A percentile compares a stretch with the other conserved stretches of the same genome.
Evolutionary conservation across 1,284 basidiomycete species (phyloP).

Genomic region (Moesziomyces globuligerus): DNA sequence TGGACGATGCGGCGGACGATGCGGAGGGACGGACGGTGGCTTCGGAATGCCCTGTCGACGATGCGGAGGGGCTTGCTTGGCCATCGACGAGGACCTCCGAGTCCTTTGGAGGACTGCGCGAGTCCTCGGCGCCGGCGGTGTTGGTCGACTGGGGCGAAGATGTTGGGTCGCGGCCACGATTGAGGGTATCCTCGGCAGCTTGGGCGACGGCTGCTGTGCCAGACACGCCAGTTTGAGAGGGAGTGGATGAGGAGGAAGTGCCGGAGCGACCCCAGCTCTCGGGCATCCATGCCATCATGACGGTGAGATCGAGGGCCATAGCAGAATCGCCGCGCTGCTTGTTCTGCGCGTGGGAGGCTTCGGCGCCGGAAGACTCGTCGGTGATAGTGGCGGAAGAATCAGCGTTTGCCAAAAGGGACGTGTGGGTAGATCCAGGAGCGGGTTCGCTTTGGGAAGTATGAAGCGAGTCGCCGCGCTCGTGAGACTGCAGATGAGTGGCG

Average conservation of each 20-base stretch:
- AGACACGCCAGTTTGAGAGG: slow-evolving; percentile 2
- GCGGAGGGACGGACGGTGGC: slow-evolving; percentile 38
- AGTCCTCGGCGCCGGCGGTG: slow-evolving; percentile 7
- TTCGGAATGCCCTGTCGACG: slow-evolving; percentile 42
- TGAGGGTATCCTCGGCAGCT: slow-evolving; percentile 43
- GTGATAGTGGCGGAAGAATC: slow-evolving; percentile 16
- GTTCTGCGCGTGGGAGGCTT: neutral
- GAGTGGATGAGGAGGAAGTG: slow-evolving; percentile 11
- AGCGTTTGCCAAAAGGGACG: slow-evolving; percentile 5
- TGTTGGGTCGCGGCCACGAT: slow-evolving; percentile 36
- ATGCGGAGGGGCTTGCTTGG: slow-evolving; percentile 34
- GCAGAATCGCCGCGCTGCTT: slow-evolving; percentile 46
- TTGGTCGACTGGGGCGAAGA: slow-evolving; percentile 4
- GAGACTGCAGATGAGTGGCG: slow-evolving; percentile 39
- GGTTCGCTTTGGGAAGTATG: slow-evolving; percentile 16
- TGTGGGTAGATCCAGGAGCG: neutral
- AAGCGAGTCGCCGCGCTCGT: slow-evolving; percentile 37
- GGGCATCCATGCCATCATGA: slow-evolving; percentile 57
- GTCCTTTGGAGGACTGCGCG: slow-evolving; percentile 4
- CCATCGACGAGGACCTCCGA: slow-evolving; percentile 14
- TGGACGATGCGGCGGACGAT: slow-evolving; percentile 24
- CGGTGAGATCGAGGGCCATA: slow-evolving; percentile 56
- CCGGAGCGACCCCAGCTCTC: slow-evolving; percentile 29
- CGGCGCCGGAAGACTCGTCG: slow-evolving; percentile 7
- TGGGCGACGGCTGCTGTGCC: slow-evolving; percentile 53